A percentile compares a stretch with the other conserved stretches of the same genome.
Evolutionary conservation across 352 stramenopile genomes (phyloP).

Genomic region (Pythium monospermum): DNA sequence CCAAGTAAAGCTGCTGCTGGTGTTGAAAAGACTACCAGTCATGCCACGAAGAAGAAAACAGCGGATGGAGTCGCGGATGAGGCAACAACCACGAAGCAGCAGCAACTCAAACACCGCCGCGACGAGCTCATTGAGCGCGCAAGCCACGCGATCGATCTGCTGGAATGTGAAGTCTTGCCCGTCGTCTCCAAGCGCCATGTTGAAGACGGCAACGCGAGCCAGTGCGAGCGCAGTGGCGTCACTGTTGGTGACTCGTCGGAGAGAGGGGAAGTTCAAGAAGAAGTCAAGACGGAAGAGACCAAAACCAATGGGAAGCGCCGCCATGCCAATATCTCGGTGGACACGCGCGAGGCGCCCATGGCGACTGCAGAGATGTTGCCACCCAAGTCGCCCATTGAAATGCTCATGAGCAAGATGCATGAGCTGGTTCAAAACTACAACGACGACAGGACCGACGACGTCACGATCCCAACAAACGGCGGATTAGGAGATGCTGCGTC

Average conservation of each 20-base stretch:
- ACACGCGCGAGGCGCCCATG: conserved; percentile 5
- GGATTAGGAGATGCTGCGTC: not conserved
- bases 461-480: no score
- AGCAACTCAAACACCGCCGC: conserved; percentile 12
- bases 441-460: conserved; percentile 1
- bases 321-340: conserved; percentile 24
- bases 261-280: no score
- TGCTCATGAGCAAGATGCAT: conserved; percentile 54
- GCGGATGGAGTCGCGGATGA: not conserved
- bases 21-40: no score
- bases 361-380: conserved; percentile 8
- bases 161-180: conserved; percentile 17
- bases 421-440: conserved; percentile 48
- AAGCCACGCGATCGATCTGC: conserved; percentile 8
- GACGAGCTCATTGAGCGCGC: conserved; percentile 21
- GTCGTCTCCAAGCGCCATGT: not conserved
- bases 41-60: no score
- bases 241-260: no score
- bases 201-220: no score
- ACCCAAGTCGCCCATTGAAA: conserved; percentile 34
- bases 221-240: no score
- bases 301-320: no score
- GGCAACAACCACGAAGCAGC: conserved; percentile 1
- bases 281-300: no score
- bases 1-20: no score